These are phyloP conservation scores for Orbilia ellipsospora DNA, from an alignment of 2,329 filamentous ascomycete species.

Conservation along the genomic window DNA sequence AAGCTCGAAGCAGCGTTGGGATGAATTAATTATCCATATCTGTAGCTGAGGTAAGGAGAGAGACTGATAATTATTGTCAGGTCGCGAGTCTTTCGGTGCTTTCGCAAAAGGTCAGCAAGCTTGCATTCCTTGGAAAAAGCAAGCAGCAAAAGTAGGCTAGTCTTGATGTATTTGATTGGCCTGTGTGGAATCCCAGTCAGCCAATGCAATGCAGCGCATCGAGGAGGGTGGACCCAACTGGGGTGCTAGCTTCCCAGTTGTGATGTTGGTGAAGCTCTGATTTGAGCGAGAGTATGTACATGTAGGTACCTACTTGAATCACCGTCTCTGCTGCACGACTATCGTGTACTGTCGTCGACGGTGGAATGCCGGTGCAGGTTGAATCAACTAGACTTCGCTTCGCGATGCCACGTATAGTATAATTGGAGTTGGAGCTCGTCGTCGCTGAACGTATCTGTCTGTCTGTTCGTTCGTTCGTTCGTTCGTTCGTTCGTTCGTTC, in stretches of 20 bases:
- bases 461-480: too few relatives aligned
- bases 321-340: neutral
- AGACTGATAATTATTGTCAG: conserved; percentile 7
- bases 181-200: conserved; percentile 14
- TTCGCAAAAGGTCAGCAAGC: conserved; percentile 46
- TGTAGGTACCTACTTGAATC: neutral
- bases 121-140: conserved; percentile 43
- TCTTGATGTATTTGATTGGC: conserved; percentile 15
- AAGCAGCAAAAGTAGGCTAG: conserved; percentile 21
- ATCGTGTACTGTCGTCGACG: neutral
- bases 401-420: conserved; percentile 2
- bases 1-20: conserved; percentile 8
- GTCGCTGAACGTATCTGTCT: conserved; percentile 1
- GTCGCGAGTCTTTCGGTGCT: conserved; percentile 20
- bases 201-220: conserved; percentile 46
- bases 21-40: conserved; percentile 41
- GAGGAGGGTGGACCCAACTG: conserved; percentile 45
- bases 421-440: neutral
- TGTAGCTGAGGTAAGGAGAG: conserved; percentile 41
- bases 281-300: neutral
- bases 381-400: neutral
- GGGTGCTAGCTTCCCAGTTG: conserved; percentile 42
- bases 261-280: conserved; percentile 22
- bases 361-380: neutral
- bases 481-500: too few relatives aligned